phyloP scores from a whole-genome alignment of 441 rosid genomes.

The Populus hybrid region DNA sequence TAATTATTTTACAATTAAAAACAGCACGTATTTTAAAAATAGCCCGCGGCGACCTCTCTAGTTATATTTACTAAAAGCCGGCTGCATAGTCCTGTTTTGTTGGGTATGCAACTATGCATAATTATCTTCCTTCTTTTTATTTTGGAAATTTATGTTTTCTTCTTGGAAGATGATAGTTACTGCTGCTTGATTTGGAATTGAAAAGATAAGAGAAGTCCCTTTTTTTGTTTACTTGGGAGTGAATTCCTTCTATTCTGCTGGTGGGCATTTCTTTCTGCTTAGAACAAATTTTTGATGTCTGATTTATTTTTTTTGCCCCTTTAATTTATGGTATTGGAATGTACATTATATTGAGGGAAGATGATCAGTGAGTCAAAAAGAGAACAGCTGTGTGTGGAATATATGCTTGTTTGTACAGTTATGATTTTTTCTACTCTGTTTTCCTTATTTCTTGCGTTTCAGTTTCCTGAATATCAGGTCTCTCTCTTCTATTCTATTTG shows the following conservation, averaged over 20 bases:
- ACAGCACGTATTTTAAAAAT: no score
- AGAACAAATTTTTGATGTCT: not conserved
- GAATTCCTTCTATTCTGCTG: not conserved
- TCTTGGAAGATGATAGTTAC: not conserved
- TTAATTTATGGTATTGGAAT: not conserved
- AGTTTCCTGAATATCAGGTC: slow-evolving; percentile 35
- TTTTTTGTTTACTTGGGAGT: not conserved
- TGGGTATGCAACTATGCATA: not conserved
- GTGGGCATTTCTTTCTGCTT: not conserved
- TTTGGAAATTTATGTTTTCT: not conserved
- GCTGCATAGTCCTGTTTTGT: not conserved
- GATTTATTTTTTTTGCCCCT: not conserved
- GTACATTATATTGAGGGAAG: not conserved
- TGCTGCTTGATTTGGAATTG: slow-evolving; percentile 10
- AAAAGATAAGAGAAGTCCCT: not conserved
- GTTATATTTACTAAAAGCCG: slow-evolving; percentile 1
- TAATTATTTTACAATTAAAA: no score
- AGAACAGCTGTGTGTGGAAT: slow-evolving; percentile 4
- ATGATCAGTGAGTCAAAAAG: not conserved
- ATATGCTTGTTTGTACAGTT: not conserved
- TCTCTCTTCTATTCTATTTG: slow-evolving; percentile 8
- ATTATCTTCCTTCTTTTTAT: not conserved
- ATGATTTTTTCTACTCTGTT: slow-evolving; percentile 17
- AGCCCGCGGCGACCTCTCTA: not conserved
- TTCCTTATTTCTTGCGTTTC: slow-evolving; percentile 33